Conservation (phyloP, 2,329 filamentous ascomycete species). For the Cladosporium phlei region DNA sequence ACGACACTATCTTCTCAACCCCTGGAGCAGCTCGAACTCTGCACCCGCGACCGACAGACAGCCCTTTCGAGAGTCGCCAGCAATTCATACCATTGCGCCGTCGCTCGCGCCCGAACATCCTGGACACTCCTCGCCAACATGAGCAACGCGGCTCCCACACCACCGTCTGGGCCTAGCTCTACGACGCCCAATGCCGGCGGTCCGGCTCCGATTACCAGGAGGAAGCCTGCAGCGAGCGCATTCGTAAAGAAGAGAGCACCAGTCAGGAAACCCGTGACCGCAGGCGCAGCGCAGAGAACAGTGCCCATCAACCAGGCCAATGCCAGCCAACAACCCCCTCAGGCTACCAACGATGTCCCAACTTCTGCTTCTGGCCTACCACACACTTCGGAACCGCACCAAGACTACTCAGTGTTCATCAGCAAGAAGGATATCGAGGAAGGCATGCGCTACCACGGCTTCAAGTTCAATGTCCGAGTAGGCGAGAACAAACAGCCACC, state of each 20-base stretch:
- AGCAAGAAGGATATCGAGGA: constrained; percentile 77
- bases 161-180: constrained; percentile 25
- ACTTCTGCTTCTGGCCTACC: neutral
- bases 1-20: no score
- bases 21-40: no score
- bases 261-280: constrained; percentile 33
- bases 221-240: constrained; percentile 31
- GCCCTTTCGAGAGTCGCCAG: no score
- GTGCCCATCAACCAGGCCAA: neutral
- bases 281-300: constrained; percentile 11
- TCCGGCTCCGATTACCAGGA: constrained; percentile 30
- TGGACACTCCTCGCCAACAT: constrained; percentile 19
- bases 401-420: constrained; percentile 46
- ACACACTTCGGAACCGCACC: no score
- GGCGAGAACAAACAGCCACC: constrained; percentile 23
- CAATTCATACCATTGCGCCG: neutral
- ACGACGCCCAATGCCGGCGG: constrained; percentile 33
- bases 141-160: constrained; percentile 32
- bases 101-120: neutral
- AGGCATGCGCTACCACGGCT: constrained; percentile 78
- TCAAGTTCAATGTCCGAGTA: constrained; percentile 65
- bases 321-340: neutral
- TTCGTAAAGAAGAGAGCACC: constrained; percentile 26
- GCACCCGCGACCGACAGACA: no score
- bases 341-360: neutral